Percentiles rank a stretch among this genome's conserved stretches.
These are phyloP conservation scores for Ascoidea asiatica DNA, from an alignment of 805 yeast species.

Conservation along the genomic window DNA sequence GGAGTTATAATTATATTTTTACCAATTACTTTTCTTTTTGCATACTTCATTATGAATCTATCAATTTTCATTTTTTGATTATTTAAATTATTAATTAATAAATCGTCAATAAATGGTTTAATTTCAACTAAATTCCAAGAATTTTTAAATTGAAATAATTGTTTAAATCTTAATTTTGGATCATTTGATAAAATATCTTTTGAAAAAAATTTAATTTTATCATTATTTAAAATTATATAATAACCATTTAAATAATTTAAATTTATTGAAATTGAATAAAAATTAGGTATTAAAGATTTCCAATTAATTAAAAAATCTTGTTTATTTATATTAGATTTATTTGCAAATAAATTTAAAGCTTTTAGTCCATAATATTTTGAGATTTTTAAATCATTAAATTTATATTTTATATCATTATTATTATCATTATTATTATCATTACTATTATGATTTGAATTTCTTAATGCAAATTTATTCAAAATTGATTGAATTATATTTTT, in stretches of 20 bases:
- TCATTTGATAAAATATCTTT: conserved; percentile 32
- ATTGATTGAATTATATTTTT: conserved; percentile 2
- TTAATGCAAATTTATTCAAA: conserved; percentile 14
- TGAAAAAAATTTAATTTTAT: conserved; percentile 40
- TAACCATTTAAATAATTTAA: conserved; percentile 40
- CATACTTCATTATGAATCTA: conserved; percentile 47
- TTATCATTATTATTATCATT: conserved; percentile 23
- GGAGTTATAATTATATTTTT: conserved; percentile 23
- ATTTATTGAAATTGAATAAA: conserved; percentile 47
- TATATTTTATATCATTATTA: conserved; percentile 18
- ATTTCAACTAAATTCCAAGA: conserved; percentile 53
- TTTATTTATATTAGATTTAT: conserved; percentile 16
- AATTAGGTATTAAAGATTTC: conserved; percentile 50
- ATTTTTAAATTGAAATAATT: conserved; percentile 38
- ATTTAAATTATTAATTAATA: conserved; percentile 34
- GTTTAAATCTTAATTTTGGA: conserved; percentile 32
- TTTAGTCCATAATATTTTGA: conserved; percentile 53
- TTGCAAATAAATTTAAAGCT: conserved; percentile 27
- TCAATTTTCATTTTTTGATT: conserved; percentile 39
- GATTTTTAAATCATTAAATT: conserved; percentile 28
- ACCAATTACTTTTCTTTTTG: conserved; percentile 37
- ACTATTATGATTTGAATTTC: too few species aligned
- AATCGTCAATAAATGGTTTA: conserved; percentile 46
- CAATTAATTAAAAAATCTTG: conserved; percentile 53
- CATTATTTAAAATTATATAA: conserved; percentile 18